A percentile compares a stretch with the other conserved stretches of the same genome.
Evolutionary conservation across 441 rosid genomes (phyloP).

Genomic region (Arabidopsis lyrata): DNA sequence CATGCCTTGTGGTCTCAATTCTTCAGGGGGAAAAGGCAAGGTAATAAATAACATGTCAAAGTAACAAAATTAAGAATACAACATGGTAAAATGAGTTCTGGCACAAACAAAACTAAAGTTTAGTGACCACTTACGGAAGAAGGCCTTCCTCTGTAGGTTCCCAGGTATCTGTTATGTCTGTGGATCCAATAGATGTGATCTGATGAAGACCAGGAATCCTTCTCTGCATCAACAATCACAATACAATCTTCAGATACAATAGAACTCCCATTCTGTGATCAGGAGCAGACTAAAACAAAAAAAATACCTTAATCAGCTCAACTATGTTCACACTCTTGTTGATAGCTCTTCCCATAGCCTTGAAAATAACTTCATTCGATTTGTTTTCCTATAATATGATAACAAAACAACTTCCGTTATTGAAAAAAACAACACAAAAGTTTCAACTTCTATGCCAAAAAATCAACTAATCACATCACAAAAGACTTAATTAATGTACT

Average conservation of each 20-base stretch:
- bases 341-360: slow-evolving; percentile 99
- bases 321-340: slow-evolving; percentile 90
- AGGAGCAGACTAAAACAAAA: background rate
- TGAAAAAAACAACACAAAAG: background rate
- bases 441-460: background rate
- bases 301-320: slow-evolving; percentile 82
- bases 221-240: slow-evolving; percentile 57
- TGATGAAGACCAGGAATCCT: slow-evolving; percentile 93
- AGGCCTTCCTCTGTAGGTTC: slow-evolving; percentile 99
- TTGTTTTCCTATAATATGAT: slow-evolving; percentile 74
- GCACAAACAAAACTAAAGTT: too few relatives aligned
- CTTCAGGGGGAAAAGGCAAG: slow-evolving; percentile 12
- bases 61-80: slow-evolving; percentile 4
- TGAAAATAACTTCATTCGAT: slow-evolving; percentile 75
- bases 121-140: slow-evolving; percentile 60
- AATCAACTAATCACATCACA: background rate
- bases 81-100: background rate
- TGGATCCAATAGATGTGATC: slow-evolving; percentile 79
- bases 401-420: background rate
- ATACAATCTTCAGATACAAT: slow-evolving; percentile 5
- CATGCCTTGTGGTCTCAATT: slow-evolving; percentile 91
- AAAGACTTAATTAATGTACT: background rate
- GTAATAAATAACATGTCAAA: background rate
- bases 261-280: background rate
- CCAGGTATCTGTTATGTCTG: slow-evolving; percentile 93